A percentile compares a stretch with the other conserved stretches of the same genome.
phyloP scores from a whole-genome alignment of 148 eudicot species.

The Gaultheria prostrata region DNA sequence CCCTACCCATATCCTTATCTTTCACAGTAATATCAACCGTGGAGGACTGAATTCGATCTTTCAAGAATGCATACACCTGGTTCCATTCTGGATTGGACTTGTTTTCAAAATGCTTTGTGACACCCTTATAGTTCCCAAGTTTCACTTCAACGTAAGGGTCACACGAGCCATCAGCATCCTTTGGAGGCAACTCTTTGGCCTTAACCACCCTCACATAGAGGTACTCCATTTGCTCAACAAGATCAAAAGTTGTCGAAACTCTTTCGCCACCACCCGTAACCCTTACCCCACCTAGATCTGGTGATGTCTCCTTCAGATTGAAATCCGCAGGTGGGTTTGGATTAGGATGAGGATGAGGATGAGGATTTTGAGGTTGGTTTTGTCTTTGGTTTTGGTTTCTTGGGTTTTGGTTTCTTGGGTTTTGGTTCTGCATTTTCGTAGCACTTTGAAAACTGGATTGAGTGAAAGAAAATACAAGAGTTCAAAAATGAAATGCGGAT shows the following conservation, averaged over 20 bases:
- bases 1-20: constrained; percentile 36
- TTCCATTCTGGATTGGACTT: constrained; percentile 42
- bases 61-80: constrained; percentile 40
- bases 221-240: constrained; percentile 36
- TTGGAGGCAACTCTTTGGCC: constrained; percentile 35
- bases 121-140: constrained; percentile 40
- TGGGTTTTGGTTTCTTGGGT: constrained; percentile 13
- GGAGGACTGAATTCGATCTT: constrained; percentile 37
- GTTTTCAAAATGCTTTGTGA: constrained; percentile 28
- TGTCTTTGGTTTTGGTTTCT: constrained; percentile 4
- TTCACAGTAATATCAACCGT: constrained; percentile 30
- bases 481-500: background rate
- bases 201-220: constrained; percentile 40
- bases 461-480: background rate
- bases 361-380: background rate
- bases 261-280: constrained; percentile 24
- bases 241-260: constrained; percentile 31
- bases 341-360: constrained; percentile 5
- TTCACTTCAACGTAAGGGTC: constrained; percentile 42
- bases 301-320: constrained; percentile 48
- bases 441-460: background rate
- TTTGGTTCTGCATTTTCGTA: constrained; percentile 23
- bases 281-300: constrained; percentile 47
- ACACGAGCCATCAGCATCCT: constrained; percentile 16
- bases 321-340: constrained; percentile 39